phyloP scores from a whole-genome alignment of 305 asterid genomes.

The Salvia sclarea region DNA sequence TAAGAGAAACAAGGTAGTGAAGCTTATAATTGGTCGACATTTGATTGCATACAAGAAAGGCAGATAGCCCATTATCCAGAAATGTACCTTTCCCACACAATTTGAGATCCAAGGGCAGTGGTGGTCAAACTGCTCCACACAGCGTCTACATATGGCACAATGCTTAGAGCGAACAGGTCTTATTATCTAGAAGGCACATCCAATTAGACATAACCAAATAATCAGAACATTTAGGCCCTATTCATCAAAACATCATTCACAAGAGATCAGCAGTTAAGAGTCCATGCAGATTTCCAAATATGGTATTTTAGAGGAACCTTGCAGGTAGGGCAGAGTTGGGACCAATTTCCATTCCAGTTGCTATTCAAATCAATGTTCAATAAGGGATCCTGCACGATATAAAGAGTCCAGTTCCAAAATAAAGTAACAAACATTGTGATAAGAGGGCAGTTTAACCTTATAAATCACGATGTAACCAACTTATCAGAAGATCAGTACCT shows the following conservation, averaged over 20 bases:
- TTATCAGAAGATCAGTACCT: slow-evolving; percentile 49
- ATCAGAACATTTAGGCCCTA: slow-evolving; percentile 27
- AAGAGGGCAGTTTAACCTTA: neutral
- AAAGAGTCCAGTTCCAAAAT: slow-evolving; percentile 28
- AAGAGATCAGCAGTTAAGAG: slow-evolving; percentile 21
- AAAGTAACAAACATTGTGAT: slow-evolving; percentile 1
- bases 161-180: slow-evolving; percentile 98
- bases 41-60: slow-evolving; percentile 13
- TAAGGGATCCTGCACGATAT: slow-evolving; percentile 67
- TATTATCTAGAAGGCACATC: slow-evolving; percentile 57
- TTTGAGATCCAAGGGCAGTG: slow-evolving; percentile 99
- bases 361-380: slow-evolving; percentile 71
- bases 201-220: slow-evolving; percentile 20
- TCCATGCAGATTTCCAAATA: slow-evolving; percentile 13
- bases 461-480: slow-evolving; percentile 25
- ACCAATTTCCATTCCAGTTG: slow-evolving; percentile 91
- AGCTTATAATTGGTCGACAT: slow-evolving; percentile 6
- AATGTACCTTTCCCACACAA: slow-evolving; percentile 92
- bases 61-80: slow-evolving; percentile 15
- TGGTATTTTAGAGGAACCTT: slow-evolving; percentile 54
- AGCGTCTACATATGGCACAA: slow-evolving; percentile 83
- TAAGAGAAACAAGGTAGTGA: slow-evolving; percentile 17
- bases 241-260: slow-evolving; percentile 28
- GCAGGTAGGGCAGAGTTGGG: slow-evolving; percentile 99
- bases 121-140: slow-evolving; percentile 98